phyloP scores from a whole-genome alignment of 345 rosid genomes.

The Ailanthus altissimus region DNA sequence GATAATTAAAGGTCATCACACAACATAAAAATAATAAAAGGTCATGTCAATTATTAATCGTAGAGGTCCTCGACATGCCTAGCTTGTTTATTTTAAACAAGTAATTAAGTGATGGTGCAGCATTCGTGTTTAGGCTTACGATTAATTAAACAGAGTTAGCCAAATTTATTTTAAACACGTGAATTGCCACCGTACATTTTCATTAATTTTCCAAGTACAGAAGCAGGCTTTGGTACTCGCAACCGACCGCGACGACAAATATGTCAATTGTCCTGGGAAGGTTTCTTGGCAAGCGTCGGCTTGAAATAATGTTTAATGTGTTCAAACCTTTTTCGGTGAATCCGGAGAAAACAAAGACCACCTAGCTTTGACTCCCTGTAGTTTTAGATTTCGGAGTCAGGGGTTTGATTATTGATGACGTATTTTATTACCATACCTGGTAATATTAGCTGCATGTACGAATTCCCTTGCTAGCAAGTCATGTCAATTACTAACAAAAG shows the following conservation, averaged over 20 bases:
- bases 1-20: neutral
- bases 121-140: neutral
- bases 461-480: neutral
- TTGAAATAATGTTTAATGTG: neutral
- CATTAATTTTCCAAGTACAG: neutral
- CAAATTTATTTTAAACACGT: neutral
- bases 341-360: neutral
- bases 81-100: too few species aligned
- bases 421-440: neutral
- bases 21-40: neutral
- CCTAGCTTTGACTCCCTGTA: neutral
- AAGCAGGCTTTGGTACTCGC: neutral
- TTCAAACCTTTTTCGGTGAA: neutral
- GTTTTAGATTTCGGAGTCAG: neutral
- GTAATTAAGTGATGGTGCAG: too few species aligned
- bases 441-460: neutral
- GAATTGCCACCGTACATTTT: neutral
- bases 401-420: neutral
- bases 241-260: neutral
- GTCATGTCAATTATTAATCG: too few species aligned
- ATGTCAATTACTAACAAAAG: neutral
- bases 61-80: too few species aligned
- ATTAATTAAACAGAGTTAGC: too few species aligned
- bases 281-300: neutral
- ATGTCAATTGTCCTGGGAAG: neutral